A percentile compares a stretch with the other conserved stretches of the same genome.
Evolutionary conservation across 192 early-diverging fungal genomes (phyloP).

Genomic region (Entomortierella chlamydospora): DNA sequence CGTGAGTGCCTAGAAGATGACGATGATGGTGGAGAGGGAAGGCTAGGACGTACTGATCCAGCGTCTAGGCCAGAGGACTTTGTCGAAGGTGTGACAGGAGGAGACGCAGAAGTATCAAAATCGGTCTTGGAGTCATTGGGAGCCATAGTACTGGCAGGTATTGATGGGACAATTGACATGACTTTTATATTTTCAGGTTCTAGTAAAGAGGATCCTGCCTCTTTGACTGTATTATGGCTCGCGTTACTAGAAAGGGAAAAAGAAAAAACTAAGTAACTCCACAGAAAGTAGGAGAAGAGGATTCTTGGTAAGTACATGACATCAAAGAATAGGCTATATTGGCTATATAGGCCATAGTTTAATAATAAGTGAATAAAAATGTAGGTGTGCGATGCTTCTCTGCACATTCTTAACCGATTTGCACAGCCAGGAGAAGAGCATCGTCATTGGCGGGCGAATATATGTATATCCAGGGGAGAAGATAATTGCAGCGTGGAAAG

Average conservation of each 20-base stretch:
- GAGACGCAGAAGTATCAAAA: conserved; percentile 12
- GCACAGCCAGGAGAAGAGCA: conserved; percentile 8
- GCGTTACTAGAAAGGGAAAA: not conserved
- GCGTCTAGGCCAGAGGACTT: conserved; percentile 25
- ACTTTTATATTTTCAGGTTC: not conserved
- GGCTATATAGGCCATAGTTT: too few species aligned
- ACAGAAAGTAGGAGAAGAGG: too few species aligned
- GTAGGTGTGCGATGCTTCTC: too few species aligned
- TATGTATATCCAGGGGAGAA: not conserved
- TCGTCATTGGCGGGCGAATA: not conserved
- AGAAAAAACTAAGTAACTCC: not conserved
- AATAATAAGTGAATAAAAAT: too few species aligned
- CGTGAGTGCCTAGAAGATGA: conserved; percentile 30
- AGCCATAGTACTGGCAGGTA: conserved; percentile 16
- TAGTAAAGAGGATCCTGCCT: conserved; percentile 15
- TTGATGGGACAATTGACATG: conserved; percentile 32
- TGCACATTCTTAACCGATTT: not conserved
- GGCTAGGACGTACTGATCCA: conserved; percentile 20
- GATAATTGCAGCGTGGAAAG: not conserved
- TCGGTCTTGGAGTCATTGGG: not conserved
- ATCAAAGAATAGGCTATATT: too few species aligned
- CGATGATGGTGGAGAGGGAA: conserved; percentile 44
- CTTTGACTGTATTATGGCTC: not conserved
- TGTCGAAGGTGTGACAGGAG: conserved; percentile 38
- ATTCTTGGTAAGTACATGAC: too few species aligned